Base-by-base conservation (phyloP, 768 basidiomycete genomes). In the Rhodotorula taiwanensis region DNA sequence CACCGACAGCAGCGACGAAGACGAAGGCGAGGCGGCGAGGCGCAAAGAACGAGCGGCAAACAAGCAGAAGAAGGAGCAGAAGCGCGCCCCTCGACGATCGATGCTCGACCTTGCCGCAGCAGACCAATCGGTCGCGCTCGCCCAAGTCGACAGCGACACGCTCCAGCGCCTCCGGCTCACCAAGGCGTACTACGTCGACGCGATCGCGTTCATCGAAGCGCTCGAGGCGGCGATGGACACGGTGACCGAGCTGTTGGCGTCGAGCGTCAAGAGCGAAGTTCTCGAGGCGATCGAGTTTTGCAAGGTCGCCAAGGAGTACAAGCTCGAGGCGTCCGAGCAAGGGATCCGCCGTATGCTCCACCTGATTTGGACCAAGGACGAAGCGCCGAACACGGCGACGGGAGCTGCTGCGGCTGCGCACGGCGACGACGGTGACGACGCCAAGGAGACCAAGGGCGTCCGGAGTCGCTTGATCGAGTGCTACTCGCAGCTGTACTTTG, bases 331-430 rank as follows among this genome's bases (percentile, higher is more conserved):
- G 42, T 86, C 93, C 4, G 84, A 87, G 90, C 76, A 77, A 20
- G 95, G 95, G 1, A 86, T 99, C 73, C 91, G 88, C 79, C 89
- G 86, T 72, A 97, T 98, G 94, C 75, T 99, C 20, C 95, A 98
- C 75, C 80, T 99, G 30, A 89, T 99, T 70, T 98, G 95, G 95
- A 82, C 83, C 31, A 98, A 98, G 74, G 94, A 99, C 72, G 90
- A 90, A 72, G 86, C 78, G 54, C 80, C 83, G 28, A 83, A 87
- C 18, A 28, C 45, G 23, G 45, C 62, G 5, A 23, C 56, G 21
- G 62, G 33, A 39, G 83, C 83, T n/a, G 47, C 31, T 18, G 13
- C 30, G 21, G 33, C 45, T 20, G 55, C 55, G 44, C 52, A 36
- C 45, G 62, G n/a, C 7, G 63, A 42, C 16, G 58, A 4, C 20